Evolutionary conservation across 352 stramenopile genomes (phyloP), one percentile per base, ranked within the genome.

Genomic region (Globisporangium mamillatum): DNA sequence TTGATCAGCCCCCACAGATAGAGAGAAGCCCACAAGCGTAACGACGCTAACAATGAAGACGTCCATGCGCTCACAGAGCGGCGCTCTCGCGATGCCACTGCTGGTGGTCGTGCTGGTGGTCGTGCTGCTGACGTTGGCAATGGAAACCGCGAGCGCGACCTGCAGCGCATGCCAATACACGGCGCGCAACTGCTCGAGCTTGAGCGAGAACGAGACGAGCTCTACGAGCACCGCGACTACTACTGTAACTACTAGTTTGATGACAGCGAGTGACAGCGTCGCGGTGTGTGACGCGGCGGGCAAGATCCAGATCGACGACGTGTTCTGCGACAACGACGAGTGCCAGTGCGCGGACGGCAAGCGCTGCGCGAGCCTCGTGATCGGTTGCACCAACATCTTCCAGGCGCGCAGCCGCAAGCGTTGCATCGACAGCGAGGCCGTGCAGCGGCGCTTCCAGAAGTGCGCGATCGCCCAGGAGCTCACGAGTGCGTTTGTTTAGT

Each of bases 261-360:
- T 9, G 41, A 6, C 41, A 50, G 60, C 67, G 4, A 75, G 29
- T 38, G 70, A 29, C 66, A 68, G 29, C 25, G 25, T 85, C 5
- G 36, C 78, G 29, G 88, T 95, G 60, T 95, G 88, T 63, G 71
- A 92, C 55, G 69, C 67, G 0, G 58, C 66, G 14, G 81, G 83
- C 36, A 67, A 72, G 12, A 90, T 95, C 57, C 84, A 93, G 69
- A 73, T 93, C 34, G 88, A 94, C 67, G 88, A 95, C 63, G 82
- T 95, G 12, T 92, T 95, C 63, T 95, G 88, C 48, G 79, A 87
- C 53, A 68, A 78, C 53, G 70, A 79, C 57, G 77, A 86, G 53
- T 95, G 86, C 38, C 52, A 66, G 32, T 95, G 88, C 64, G 74
- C 74, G 0, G 67, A 72, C 8, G 78, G 68, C 46, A 79, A 82